These are phyloP conservation scores for Kodamaea fungicola DNA, from an alignment of 1,139 yeast genomes.

Conservation along the genomic window DNA sequence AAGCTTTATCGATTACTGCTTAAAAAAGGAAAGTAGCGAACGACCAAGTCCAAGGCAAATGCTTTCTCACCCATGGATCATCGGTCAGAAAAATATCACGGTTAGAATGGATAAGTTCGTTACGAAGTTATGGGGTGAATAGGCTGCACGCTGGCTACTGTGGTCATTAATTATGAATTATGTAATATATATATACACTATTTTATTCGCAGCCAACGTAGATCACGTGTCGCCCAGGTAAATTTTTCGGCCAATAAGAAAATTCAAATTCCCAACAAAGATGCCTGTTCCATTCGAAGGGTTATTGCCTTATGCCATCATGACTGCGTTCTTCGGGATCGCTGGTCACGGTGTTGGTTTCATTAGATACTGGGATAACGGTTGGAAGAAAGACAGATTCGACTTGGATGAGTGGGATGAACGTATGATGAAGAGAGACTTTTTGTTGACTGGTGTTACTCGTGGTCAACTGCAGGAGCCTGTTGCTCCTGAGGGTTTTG, in stretches of 20 bases:
- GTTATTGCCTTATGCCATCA: slow-evolving; percentile 61
- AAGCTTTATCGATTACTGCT: slow-evolving; percentile 75
- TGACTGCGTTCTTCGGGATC: slow-evolving; percentile 50
- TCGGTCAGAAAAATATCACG: slow-evolving; percentile 62
- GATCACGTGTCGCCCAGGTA: slow-evolving; percentile 6
- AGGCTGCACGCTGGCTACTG: background rate
- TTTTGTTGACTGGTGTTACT: slow-evolving; percentile 67
- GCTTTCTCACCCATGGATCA: slow-evolving; percentile 89
- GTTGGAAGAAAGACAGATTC: slow-evolving; percentile 52
- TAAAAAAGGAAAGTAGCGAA: slow-evolving; percentile 72
- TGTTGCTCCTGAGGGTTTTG: slow-evolving; percentile 68
- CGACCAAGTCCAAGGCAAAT: slow-evolving; percentile 92
- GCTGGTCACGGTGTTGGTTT: slow-evolving; percentile 48
- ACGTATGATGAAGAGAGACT: slow-evolving; percentile 67
- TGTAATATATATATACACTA: background rate
- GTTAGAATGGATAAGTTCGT: slow-evolving; percentile 90
- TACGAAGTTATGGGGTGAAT: slow-evolving; percentile 67
- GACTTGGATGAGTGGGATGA: slow-evolving; percentile 58
- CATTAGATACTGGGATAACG: slow-evolving; percentile 48
- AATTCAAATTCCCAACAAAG: slow-evolving; percentile 6
- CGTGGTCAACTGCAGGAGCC: slow-evolving; percentile 70
- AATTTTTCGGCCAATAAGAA: slow-evolving; percentile 14
- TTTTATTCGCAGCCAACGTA: background rate
- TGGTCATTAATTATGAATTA: background rate
- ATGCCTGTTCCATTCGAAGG: slow-evolving; percentile 74